Evolutionary conservation across 768 basidiomycete genomes (phyloP), one percentile per base, ranked within the genome.

Genomic region (Mycena crocata): DNA sequence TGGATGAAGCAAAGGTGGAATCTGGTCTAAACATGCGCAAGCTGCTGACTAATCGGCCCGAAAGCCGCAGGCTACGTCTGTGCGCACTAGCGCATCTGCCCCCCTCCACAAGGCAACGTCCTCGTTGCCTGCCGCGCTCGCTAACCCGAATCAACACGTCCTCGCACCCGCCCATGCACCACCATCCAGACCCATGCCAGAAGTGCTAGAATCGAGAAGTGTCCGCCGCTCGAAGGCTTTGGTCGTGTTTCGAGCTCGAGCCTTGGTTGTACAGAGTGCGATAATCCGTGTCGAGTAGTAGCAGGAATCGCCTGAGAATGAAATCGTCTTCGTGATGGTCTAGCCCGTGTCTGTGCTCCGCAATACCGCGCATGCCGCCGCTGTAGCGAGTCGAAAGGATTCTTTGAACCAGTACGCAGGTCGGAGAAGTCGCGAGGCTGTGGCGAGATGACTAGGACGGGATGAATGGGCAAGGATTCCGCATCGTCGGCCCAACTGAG

Each of bases 301-400:
- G n/a, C n/a, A n/a, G n/a, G n/a, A n/a, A n/a, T n/a, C 40, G 15
- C n/a, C 17, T 14, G 46, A 13, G 46, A 30, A 30, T 48, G 19
- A 13, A 15, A 28, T 5, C 13, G 46, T 2, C 6, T 24, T 48
- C 15, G 46, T 28, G 13, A 28, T 48, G 46, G 5, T 28, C 46
- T 17, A 34, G 13, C 5, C 72, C 17, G 17, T 5, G 74, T 1
- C 5, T 49, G 26, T 30, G 28, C 48, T 49, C 48, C 48, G 28
- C 19, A 17, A 31, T 49, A 3, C 28, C 48, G 28, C 15, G 48
- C 49, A n/a, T 50, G 49, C 9, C 49, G 49, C 49, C 49, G 31
- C n/a, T 50, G 49, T n/a, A 50, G n/a, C 9, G 49, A 32, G 49
- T 50, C 49, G 19, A 50, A 50, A 5, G 49, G 49, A 32, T 50